Percentiles rank a stretch among this genome's conserved stretches.
phyloP scores from a whole-genome alignment of 2,329 filamentous ascomycete genomes.

The Alternaria alternata region DNA sequence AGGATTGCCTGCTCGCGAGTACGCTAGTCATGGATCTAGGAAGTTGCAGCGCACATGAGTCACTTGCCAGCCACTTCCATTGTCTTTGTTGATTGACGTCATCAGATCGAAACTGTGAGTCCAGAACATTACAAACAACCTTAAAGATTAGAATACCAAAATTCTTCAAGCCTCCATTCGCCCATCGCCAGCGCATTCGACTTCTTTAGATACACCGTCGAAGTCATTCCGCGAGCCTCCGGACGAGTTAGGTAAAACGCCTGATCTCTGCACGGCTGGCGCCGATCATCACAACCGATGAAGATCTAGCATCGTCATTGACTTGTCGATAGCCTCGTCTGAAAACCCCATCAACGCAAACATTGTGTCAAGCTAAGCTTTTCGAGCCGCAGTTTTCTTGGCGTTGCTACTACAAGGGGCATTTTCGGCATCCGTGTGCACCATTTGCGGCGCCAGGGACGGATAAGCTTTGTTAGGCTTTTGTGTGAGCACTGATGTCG shows the following conservation, averaged over 20 bases:
- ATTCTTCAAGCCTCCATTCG: background rate
- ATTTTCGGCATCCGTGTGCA: slow-evolving; percentile 4
- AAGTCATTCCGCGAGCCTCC: background rate
- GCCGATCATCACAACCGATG: slow-evolving; percentile 13
- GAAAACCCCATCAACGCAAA: slow-evolving; percentile 5
- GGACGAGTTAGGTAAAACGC: slow-evolving; percentile 1
- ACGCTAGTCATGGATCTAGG: background rate
- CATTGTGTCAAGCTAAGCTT: slow-evolving; percentile 7
- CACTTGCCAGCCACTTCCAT: background rate
- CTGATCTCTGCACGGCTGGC: slow-evolving; percentile 1
- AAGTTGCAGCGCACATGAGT: background rate
- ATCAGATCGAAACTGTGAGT: background rate
- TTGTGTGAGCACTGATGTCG: slow-evolving; percentile 5
- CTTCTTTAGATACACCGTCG: background rate
- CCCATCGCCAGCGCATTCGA: background rate
- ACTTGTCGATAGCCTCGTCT: slow-evolving; percentile 2
- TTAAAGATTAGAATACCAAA: background rate
- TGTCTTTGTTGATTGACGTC: background rate
- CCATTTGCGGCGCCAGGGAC: background rate
- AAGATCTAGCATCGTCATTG: slow-evolving; percentile 19
- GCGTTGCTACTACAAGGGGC: background rate
- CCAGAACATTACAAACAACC: background rate
- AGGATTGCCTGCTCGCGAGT: background rate
- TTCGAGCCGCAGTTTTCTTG: slow-evolving; percentile 7
- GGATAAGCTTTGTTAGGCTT: background rate